phyloP scores from a whole-genome alignment of 2,329 filamentous ascomycete species.

The Ophiostoma pallidulum region DNA sequence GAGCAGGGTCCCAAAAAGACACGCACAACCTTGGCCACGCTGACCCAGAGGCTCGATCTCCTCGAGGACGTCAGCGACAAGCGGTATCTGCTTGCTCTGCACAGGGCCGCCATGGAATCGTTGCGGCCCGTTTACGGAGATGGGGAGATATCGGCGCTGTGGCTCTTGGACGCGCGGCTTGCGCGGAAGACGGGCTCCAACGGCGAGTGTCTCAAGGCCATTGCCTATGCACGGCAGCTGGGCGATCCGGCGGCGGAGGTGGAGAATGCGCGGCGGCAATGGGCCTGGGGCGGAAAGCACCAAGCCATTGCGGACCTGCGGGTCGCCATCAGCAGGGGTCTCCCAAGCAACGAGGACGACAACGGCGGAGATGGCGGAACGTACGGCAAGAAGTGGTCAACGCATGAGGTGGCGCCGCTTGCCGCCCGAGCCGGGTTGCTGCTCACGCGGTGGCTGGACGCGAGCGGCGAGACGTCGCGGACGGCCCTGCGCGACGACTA shows the following conservation, averaged over 20 bases:
- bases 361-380: neutral
- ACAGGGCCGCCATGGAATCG: constrained; percentile 79
- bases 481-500: constrained; percentile 72
- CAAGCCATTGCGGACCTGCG: constrained; percentile 91
- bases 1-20: constrained; percentile 31
- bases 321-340: constrained; percentile 55
- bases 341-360: neutral
- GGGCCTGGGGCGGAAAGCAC: constrained; percentile 85
- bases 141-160: constrained; percentile 69
- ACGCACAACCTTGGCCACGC: constrained; percentile 37
- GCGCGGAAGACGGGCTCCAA: constrained; percentile 77
- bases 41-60: constrained; percentile 75
- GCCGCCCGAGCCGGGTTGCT: constrained; percentile 76
- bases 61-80: constrained; percentile 86
- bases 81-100: constrained; percentile 80
- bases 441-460: constrained; percentile 93
- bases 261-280: constrained; percentile 85
- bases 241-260: constrained; percentile 84
- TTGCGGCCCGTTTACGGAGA: constrained; percentile 59
- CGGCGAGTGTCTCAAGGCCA: constrained; percentile 86
- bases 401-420: constrained; percentile 25
- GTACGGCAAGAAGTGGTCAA: constrained; percentile 2
- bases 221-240: constrained; percentile 76
- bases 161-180: constrained; percentile 76
- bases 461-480: constrained; percentile 85